Evolutionary conservation across 768 basidiomycete species (phyloP).

Genomic region (Macrolepiota dolichaula): DNA sequence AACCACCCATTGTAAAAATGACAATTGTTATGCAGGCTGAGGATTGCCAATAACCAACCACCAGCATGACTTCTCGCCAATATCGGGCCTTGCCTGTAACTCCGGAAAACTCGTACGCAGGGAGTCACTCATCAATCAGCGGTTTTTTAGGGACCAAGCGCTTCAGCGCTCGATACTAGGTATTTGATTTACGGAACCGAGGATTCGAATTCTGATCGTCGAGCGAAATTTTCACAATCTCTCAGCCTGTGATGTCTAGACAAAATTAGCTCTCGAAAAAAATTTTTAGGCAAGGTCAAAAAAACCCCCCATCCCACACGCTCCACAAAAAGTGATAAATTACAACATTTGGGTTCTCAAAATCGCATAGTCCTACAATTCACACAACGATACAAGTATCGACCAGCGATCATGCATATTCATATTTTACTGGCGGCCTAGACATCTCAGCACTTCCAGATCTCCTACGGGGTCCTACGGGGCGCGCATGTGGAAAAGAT

Average conservation of each 20-base stretch:
- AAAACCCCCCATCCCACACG: no score
- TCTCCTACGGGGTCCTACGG: conserved; percentile 2
- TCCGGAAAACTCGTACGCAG: no score
- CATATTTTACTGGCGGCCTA: background rate
- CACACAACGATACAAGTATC: background rate
- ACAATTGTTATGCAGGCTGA: background rate
- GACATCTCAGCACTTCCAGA: conserved; percentile 7
- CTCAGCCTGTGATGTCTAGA: no score
- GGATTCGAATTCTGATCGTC: no score
- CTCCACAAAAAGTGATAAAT: background rate
- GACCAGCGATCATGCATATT: background rate
- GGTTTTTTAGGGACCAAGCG: no score
- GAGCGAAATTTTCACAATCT: no score
- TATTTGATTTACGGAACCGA: no score
- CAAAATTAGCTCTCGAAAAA: background rate
- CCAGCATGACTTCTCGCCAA: no score
- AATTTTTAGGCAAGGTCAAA: background rate
- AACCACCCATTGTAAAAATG: background rate
- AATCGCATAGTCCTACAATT: conserved; percentile 5
- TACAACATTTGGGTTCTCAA: background rate
- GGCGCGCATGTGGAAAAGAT: background rate
- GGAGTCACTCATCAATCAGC: no score
- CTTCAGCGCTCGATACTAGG: no score
- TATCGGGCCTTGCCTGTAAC: no score
- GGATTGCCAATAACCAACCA: background rate